These are phyloP conservation scores for Persicaria maculosa DNA, from an alignment of 148 eudicot genomes.

Conservation along the genomic window DNA sequence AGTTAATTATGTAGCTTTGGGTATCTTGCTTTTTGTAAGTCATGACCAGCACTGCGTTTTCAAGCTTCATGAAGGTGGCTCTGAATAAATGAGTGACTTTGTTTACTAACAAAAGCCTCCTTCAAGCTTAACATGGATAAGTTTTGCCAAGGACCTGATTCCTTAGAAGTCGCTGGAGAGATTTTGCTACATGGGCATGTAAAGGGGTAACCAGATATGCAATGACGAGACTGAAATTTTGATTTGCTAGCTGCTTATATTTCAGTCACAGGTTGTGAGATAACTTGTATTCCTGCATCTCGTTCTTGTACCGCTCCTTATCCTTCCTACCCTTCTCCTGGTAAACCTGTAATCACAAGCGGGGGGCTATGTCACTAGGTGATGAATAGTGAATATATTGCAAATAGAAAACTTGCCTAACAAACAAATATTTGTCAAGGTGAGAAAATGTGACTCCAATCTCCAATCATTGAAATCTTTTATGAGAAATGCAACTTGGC, in stretches of 20 bases:
- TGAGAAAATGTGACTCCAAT: background rate
- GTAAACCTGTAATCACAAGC: conserved; percentile 40
- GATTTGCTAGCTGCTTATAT: background rate
- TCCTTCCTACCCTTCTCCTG: conserved; percentile 41
- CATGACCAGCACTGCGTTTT: background rate
- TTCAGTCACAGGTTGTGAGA: conserved; percentile 17
- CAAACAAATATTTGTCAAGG: background rate
- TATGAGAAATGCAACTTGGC: background rate
- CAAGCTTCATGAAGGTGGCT: background rate
- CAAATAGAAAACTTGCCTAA: too few relatives aligned
- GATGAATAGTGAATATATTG: too few relatives aligned
- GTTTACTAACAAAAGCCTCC: background rate
- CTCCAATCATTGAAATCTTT: background rate
- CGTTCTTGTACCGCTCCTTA: conserved; percentile 44
- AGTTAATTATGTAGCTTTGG: background rate
- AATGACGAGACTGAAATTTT: background rate
- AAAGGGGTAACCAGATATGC: too few relatives aligned
- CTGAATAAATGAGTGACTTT: background rate
- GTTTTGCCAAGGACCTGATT: background rate
- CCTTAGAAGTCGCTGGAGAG: background rate
- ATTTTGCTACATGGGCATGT: background rate
- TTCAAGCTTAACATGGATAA: background rate
- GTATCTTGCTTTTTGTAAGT: background rate
- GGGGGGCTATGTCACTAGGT: background rate
- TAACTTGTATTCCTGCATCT: conserved; percentile 33